phyloP scores from a whole-genome alignment of 805 yeast species.

The Metschnikowia kofuensis region DNA sequence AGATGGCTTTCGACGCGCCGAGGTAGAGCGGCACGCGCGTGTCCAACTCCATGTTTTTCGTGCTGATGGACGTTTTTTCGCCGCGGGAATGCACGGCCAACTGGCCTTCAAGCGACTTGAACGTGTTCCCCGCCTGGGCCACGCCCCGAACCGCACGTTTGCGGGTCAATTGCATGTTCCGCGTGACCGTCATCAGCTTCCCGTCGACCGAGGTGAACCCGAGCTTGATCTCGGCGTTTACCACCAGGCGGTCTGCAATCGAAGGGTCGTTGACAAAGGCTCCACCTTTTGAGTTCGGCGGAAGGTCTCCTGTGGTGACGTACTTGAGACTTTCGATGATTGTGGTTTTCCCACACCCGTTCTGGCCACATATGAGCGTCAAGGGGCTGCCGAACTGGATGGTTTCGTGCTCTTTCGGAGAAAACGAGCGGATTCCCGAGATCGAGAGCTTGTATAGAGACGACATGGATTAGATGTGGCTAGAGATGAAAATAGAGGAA shows the following conservation, averaged over 20 bases:
- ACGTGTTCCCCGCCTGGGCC: constrained; percentile 44
- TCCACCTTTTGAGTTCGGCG: constrained; percentile 94
- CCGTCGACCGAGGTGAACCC: constrained; percentile 76
- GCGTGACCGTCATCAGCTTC: constrained; percentile 77
- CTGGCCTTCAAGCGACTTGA: constrained; percentile 91
- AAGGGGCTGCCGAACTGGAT: constrained; percentile 88
- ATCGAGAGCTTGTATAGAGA: constrained; percentile 47
- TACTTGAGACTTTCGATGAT: constrained; percentile 91
- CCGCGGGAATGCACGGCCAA: constrained; percentile 63
- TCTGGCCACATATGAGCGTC: constrained; percentile 91
- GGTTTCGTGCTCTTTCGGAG: constrained; percentile 77
- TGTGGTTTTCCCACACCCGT: constrained; percentile 96
- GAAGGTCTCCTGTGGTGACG: constrained; percentile 93
- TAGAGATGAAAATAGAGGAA: too few relatives aligned
- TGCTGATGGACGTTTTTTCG: constrained; percentile 69
- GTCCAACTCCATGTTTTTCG: constrained; percentile 83
- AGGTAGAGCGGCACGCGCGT: constrained; percentile 72
- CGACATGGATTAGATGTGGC: constrained; percentile 27
- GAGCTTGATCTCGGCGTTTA: constrained; percentile 85
- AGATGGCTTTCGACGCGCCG: constrained; percentile 84
- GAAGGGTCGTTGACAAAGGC: constrained; percentile 95
- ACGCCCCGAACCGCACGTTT: constrained; percentile 44
- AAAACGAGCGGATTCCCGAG: constrained; percentile 89
- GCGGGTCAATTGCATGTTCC: constrained; percentile 72
- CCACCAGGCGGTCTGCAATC: constrained; percentile 68